Conservation (phyloP, 345 rosid species). For the Aquilaria yunnanensis region DNA sequence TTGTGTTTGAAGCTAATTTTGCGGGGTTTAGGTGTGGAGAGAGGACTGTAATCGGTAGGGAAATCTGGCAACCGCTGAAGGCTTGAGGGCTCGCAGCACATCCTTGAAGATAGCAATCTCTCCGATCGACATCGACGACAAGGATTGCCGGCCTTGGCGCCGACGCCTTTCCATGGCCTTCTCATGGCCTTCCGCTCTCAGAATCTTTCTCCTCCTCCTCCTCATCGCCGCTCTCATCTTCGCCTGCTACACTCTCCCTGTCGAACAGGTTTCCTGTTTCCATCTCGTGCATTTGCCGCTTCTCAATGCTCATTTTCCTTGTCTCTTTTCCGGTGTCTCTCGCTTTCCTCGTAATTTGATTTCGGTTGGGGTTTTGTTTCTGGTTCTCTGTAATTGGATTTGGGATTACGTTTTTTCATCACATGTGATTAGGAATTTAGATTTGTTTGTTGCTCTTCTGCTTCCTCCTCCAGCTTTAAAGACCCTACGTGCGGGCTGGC, state of each 20-base stretch:
- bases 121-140: conserved; percentile 34
- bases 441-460: conserved; percentile 2
- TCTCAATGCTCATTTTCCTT: neutral
- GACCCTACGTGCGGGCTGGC: neutral
- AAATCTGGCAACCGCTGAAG: conserved; percentile 54
- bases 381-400: conserved; percentile 8
- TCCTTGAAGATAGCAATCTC: conserved; percentile 39
- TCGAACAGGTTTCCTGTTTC: conserved; percentile 51
- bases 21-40: too few relatives aligned
- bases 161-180: conserved; percentile 62
- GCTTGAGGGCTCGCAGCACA: conserved; percentile 36
- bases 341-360: conserved; percentile 1
- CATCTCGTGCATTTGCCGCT: neutral
- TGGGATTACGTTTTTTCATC: neutral
- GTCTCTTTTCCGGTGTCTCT: neutral
- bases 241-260: conserved; percentile 89
- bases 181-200: conserved; percentile 66
- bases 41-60: neutral
- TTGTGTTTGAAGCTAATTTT: too few relatives aligned
- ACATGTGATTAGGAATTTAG: neutral
- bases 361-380: neutral
- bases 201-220: conserved; percentile 56
- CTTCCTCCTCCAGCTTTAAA: neutral
- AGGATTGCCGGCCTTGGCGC: conserved; percentile 54
- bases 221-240: conserved; percentile 59